A percentile compares a stretch with the other conserved stretches of the same genome.
Evolutionary conservation across 495 filamentous ascomycete genomes (phyloP).

Genomic region (Penicillium flavigenum): DNA sequence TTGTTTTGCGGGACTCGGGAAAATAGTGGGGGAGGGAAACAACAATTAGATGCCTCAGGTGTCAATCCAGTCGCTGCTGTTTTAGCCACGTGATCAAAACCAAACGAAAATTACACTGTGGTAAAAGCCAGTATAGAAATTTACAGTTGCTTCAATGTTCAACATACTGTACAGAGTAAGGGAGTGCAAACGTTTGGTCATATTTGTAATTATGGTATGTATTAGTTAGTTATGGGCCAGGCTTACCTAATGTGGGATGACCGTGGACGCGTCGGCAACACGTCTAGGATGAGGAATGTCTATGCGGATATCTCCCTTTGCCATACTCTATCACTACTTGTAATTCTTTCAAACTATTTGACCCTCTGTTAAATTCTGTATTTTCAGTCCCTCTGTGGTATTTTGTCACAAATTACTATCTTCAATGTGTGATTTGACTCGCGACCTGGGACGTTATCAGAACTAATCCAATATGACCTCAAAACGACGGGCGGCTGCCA

Average conservation of each 20-base stretch:
- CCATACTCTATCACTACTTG: conserved; percentile 6
- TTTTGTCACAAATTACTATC: background rate
- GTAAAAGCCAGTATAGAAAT: background rate
- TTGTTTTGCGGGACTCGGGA: conserved; percentile 30
- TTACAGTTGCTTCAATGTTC: background rate
- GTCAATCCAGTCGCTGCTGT: background rate
- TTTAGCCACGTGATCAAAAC: background rate
- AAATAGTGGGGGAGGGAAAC: conserved; percentile 20
- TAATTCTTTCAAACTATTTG: background rate
- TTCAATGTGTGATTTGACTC: conserved; percentile 4
- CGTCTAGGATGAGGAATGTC: conserved; percentile 20
- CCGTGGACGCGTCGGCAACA: conserved; percentile 30
- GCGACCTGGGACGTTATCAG: background rate
- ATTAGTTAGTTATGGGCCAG: too few relatives aligned
- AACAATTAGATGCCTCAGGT: conserved; percentile 17
- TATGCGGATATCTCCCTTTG: background rate
- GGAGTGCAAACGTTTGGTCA: background rate
- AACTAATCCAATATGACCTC: conserved; percentile 52
- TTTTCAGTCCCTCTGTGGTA: background rate
- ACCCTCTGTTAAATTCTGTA: background rate
- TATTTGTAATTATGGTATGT: background rate
- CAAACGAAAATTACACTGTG: background rate
- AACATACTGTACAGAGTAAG: too few relatives aligned
- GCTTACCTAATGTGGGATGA: conserved; percentile 31
- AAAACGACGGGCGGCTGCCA: conserved; percentile 61